These are phyloP conservation scores for Kluyveromyces lactis DNA, from an alignment of 805 yeast species.

Conservation along the genomic window DNA sequence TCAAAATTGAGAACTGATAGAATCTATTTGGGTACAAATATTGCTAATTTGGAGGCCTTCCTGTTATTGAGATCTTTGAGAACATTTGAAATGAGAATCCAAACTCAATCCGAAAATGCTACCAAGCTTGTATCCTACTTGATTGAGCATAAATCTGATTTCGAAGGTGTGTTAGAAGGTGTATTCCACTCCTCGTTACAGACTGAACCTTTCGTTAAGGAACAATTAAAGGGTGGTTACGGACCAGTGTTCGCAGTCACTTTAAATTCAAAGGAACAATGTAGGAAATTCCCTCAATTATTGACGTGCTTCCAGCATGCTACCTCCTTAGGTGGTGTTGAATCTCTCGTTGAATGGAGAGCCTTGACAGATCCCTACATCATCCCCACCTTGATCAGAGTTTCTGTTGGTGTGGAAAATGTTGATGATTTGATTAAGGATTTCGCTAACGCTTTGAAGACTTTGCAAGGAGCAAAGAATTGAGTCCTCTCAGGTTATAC, in stretches of 20 bases:
- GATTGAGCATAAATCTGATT: slow-evolving; percentile 38
- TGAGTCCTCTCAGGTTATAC: too few species aligned
- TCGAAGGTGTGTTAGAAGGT: slow-evolving; percentile 37
- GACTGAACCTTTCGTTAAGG: slow-evolving; percentile 52
- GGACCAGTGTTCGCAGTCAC: slow-evolving; percentile 73
- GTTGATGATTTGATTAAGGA: slow-evolving; percentile 70
- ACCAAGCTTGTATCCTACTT: slow-evolving; percentile 52
- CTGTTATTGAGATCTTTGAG: slow-evolving; percentile 71
- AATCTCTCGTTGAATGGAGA: slow-evolving; percentile 87
- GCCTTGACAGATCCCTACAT: slow-evolving; percentile 58
- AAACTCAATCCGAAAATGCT: slow-evolving; percentile 57
- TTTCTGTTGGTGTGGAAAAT: slow-evolving; percentile 77
- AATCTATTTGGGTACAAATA: slow-evolving; percentile 65
- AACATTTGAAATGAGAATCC: slow-evolving; percentile 67
- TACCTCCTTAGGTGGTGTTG: slow-evolving; percentile 89
- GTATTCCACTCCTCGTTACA: slow-evolving; percentile 75
- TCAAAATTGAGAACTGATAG: slow-evolving; percentile 52
- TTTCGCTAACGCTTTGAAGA: slow-evolving; percentile 47
- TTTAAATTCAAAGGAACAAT: slow-evolving; percentile 42
- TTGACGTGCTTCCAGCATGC: slow-evolving; percentile 78
- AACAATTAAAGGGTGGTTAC: slow-evolving; percentile 57
- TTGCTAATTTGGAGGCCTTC: slow-evolving; percentile 70
- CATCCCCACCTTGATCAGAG: slow-evolving; percentile 51
- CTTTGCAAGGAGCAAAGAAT: slow-evolving; percentile 7
- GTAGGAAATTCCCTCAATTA: slow-evolving; percentile 54